Conservation (phyloP, 805 yeast species). For the Pichia insulana region DNA sequence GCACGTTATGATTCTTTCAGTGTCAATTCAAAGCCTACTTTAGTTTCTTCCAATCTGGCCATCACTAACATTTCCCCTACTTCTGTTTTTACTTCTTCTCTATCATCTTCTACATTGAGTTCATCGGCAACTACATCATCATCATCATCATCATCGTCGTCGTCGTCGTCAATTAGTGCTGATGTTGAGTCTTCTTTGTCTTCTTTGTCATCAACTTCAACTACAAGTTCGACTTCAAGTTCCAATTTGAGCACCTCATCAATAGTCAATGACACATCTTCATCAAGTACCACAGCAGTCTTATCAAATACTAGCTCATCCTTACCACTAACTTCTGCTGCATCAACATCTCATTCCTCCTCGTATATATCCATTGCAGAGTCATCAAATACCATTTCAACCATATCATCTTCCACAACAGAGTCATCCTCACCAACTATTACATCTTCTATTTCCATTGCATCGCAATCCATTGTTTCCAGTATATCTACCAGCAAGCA, state of each 20-base stretch:
- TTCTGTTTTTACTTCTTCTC: background rate
- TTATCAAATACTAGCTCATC: background rate
- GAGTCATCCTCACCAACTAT: background rate
- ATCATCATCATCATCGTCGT: background rate
- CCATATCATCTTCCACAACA: background rate
- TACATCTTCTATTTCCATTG: background rate
- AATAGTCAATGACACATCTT: background rate
- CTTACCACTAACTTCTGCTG: background rate
- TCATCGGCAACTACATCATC: background rate
- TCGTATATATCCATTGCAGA: background rate
- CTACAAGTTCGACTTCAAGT: background rate
- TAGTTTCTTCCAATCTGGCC: background rate
- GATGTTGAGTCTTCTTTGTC: too few species aligned
- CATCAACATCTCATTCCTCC: background rate
- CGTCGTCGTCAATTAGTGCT: too few species aligned
- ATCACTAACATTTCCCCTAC: background rate
- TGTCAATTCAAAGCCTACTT: conserved; percentile 5
- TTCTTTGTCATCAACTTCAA: background rate
- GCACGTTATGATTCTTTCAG: conserved; percentile 6
- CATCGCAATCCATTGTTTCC: conserved; percentile 1
- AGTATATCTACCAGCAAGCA: conserved; percentile 6
- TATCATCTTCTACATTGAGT: background rate
- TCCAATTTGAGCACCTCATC: background rate
- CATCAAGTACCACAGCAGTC: too few species aligned
- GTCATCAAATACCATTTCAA: background rate